Conservation (phyloP, 2,329 filamentous ascomycete species). For the Nemania sp. region DNA sequence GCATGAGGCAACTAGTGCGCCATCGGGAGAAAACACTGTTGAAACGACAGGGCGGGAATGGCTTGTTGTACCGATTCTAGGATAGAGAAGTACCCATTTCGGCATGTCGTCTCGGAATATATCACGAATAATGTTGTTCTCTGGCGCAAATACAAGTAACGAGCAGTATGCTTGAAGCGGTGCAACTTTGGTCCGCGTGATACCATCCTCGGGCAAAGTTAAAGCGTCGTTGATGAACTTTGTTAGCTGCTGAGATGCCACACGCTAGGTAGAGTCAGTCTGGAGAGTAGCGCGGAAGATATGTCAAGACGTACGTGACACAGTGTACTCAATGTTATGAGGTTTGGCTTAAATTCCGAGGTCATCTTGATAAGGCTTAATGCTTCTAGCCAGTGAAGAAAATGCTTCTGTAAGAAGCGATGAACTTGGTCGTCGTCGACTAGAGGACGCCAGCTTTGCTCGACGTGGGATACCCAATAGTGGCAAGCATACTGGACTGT, state of each 20-base stretch:
- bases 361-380: slow-evolving; percentile 9
- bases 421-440: background rate
- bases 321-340: slow-evolving; percentile 17
- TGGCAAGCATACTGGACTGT: slow-evolving; percentile 24
- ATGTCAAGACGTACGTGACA: slow-evolving; percentile 16
- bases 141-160: slow-evolving; percentile 39
- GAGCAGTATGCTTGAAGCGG: slow-evolving; percentile 42
- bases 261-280: slow-evolving; percentile 11
- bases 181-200: slow-evolving; percentile 31
- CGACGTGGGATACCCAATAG: slow-evolving; percentile 18
- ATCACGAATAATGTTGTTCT: slow-evolving; percentile 33
- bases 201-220: slow-evolving; percentile 33
- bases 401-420: slow-evolving; percentile 7
- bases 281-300: background rate
- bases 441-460: slow-evolving; percentile 1
- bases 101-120: slow-evolving; percentile 25
- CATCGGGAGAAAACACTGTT: slow-evolving; percentile 19
- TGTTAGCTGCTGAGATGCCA: background rate
- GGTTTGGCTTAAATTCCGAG: slow-evolving; percentile 22
- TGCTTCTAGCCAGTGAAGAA: slow-evolving; percentile 21
- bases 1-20: slow-evolving; percentile 9
- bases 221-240: slow-evolving; percentile 33
- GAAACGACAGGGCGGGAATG: background rate
- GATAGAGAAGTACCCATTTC: slow-evolving; percentile 21
- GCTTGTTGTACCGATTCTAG: slow-evolving; percentile 19